phyloP scores from a whole-genome alignment of 2,329 filamentous ascomycete species.

The Orbilia quercus region DNA sequence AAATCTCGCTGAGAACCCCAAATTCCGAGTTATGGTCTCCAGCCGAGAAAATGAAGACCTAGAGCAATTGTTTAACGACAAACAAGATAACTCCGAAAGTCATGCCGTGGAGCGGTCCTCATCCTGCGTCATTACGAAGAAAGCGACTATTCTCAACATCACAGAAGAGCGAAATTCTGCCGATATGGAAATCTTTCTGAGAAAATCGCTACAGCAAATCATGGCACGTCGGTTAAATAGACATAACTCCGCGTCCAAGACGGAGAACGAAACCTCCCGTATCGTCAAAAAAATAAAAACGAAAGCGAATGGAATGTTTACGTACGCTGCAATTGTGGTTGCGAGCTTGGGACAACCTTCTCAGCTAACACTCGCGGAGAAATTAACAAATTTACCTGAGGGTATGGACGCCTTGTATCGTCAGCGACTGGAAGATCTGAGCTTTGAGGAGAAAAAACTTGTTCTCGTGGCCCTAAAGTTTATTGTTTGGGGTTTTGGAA shows the following conservation, averaged over 20 bases:
- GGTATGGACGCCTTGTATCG: constrained; percentile 50
- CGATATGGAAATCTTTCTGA: constrained; percentile 45
- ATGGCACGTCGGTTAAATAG: constrained; percentile 28
- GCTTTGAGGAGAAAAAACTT: constrained; percentile 38
- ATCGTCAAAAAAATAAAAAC: constrained; percentile 35
- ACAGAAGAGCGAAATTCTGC: constrained; percentile 39
- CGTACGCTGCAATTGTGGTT: constrained; percentile 46
- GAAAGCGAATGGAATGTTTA: constrained; percentile 55
- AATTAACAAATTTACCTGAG: constrained; percentile 44
- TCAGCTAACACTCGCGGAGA: constrained; percentile 35
- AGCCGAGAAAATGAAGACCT: constrained; percentile 42
- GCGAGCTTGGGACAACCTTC: constrained; percentile 49
- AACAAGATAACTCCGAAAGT: neutral
- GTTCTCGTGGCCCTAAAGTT: constrained; percentile 37
- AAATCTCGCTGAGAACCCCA: constrained; percentile 8
- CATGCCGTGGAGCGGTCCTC: neutral
- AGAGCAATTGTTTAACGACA: constrained; percentile 16
- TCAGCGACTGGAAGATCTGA: constrained; percentile 41
- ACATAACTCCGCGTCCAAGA: neutral
- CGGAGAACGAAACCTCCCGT: constrained; percentile 24
- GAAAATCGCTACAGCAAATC: constrained; percentile 36
- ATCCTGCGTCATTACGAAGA: constrained; percentile 26
- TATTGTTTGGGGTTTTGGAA: constrained; percentile 35
- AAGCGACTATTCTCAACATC: constrained; percentile 43
- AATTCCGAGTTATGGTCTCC: constrained; percentile 43